Base-by-base conservation (phyloP, 768 basidiomycete genomes). In the Collybia nuda region DNA sequence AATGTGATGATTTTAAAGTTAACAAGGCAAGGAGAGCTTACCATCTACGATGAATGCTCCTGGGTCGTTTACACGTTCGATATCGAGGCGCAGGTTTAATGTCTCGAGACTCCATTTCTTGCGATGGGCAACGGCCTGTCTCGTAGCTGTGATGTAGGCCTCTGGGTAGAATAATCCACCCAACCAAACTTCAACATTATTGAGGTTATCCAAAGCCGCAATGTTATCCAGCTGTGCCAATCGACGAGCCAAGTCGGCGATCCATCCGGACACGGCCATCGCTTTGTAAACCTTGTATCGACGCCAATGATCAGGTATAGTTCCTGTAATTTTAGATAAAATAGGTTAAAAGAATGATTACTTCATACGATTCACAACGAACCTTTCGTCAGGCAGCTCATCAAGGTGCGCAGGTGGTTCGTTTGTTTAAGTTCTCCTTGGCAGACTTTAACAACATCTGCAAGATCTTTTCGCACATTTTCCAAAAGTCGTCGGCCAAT, bases 101-200 rank as follows among this genome's bases (percentile, higher is more conserved):
- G 91, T 93, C 68, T 99, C 96, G 55, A 99, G 70, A 67, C 93
- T 95, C 88, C 91, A 92, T 56, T 85, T 84, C 71, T 88, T 93
- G 48, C 85, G 78, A 64, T 98, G 95, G 2, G 96, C 97, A 4
- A 94, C 90, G n/a, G 91, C 85, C 67, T 99, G 96, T 44, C 96
- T 80, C 2, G 93, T 95, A 1, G 96, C 96, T 0, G 96, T 98
- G 60, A 98, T 80, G 65, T 93, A 98, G 2, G 94, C 95, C 62
- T 95, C 92, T 0, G 96, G 97, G 80, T 90, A 94, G 79, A 98
- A 98, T 50, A 99, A 68, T 0, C 92, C 90, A 19, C 96, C 94
- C 12, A 98, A 81, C 90, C 92, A 93, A 40, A 97, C 89, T 67
- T 91, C 84, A 41, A 89, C 72, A 57, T 89, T 76, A 56, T 73